These are phyloP conservation scores for Cucurbita maxima DNA, from an alignment of 306 rosid genomes.

Conservation along the genomic window DNA sequence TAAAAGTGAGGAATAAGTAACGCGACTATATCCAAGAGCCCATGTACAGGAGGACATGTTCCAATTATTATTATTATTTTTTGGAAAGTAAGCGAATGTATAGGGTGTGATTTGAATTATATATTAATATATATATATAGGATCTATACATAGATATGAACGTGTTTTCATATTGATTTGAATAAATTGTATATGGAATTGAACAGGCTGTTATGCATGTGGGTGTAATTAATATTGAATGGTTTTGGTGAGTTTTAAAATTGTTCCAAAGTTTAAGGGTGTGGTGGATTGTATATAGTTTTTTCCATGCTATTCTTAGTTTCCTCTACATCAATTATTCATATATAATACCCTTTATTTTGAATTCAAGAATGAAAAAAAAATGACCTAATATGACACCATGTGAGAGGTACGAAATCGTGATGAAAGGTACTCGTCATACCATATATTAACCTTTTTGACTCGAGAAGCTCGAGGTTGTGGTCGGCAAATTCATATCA, in stretches of 20 bases:
- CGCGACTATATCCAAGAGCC: too few species aligned
- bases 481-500: too few species aligned
- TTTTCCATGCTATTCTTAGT: not conserved
- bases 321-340: not conserved
- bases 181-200: not conserved
- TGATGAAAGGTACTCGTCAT: too few species aligned
- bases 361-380: too few species aligned
- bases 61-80: too few species aligned
- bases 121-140: not conserved
- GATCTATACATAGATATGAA: not conserved
- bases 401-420: not conserved
- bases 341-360: too few species aligned
- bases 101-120: not conserved
- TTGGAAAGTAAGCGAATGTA: not conserved
- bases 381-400: too few species aligned
- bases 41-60: too few species aligned
- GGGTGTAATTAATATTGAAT: not conserved
- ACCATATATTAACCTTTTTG: too few species aligned
- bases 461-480: too few species aligned
- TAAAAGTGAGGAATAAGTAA: too few species aligned
- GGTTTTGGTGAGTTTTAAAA: not conserved
- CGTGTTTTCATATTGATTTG: not conserved
- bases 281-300: not conserved
- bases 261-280: not conserved
- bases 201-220: constrained; percentile 1